Base-by-base conservation (phyloP, 2,329 filamentous ascomycete species). In the Stagonosporopsis vannaccii region DNA sequence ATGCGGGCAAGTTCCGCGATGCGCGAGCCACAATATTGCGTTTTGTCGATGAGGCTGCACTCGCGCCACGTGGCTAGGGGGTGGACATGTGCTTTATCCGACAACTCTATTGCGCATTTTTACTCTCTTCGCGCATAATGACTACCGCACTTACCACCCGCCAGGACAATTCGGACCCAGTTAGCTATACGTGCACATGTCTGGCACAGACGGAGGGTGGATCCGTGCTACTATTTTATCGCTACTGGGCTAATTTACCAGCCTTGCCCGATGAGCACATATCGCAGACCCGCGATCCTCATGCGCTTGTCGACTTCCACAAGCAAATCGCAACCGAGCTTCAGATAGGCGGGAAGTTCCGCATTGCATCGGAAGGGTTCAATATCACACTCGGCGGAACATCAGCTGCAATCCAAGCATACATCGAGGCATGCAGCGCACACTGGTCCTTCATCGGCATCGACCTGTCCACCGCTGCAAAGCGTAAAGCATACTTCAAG, bases 311-410 rank as follows among this genome's bases (percentile, higher is more conserved):
- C 20, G 41, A 41, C 13, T 68, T 60, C 19, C 63, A 68, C 35
- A 41, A 23, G 26, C 35, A 57, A 6, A 49, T 65, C 6, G 33
- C 59, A 22, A 30, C 53, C 2, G 45, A 42, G 7, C 52, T 64
- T 15, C 19, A 47, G 17, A 47, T 67, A 30, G 54, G 57, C 6
- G 66, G 64, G 6, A 68, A 68, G 41, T 61, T 68, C 25, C 56
- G 66, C 20, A 55, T 67, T 20, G 62, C 66, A 6, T 46, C n/a
- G n/a, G 66, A 68, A 56, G 66, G 66, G 1, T 67, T 60, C 54
- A 68, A 68, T 28, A 59, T 68, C 55, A 67, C 66, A 2, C 53
- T 68, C 15, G 66, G 60, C 28, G 66, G 66, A 12, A 61, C 58
- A 11, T 40, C 35, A 25, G 25, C 44, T 12, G 52, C 57, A 2